These are phyloP conservation scores for Chalciporus sp. DNA, from an alignment of 1,284 basidiomycete species.

Conservation along the genomic window DNA sequence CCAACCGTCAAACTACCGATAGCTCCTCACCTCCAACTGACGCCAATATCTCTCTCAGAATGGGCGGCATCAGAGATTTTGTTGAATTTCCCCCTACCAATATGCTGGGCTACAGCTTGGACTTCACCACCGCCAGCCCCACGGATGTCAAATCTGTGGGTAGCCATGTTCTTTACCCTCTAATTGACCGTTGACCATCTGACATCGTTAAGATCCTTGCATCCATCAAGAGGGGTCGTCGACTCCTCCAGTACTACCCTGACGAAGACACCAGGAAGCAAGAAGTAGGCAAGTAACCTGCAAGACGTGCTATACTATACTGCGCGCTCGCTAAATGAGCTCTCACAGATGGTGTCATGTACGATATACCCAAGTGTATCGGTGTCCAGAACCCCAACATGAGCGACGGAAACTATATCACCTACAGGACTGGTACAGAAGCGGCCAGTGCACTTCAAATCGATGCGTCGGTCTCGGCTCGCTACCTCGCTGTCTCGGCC, in stretches of 20 bases:
- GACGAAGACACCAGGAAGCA: slow-evolving; percentile 5
- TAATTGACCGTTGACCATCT: background rate
- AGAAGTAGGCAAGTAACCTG: slow-evolving; percentile 3
- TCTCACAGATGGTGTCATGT: background rate
- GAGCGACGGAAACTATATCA: slow-evolving; percentile 5
- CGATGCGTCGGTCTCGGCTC: slow-evolving; percentile 1
- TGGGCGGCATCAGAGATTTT: background rate
- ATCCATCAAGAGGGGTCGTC: background rate
- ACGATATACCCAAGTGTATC: slow-evolving; percentile 1
- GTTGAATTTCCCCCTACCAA: slow-evolving; percentile 5
- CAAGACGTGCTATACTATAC: too few species aligned
- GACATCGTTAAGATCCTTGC: background rate
- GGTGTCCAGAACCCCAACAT: background rate
- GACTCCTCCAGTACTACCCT: background rate
- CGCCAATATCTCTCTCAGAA: too few species aligned
- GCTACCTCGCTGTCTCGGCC: slow-evolving; percentile 6
- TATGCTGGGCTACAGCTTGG: slow-evolving; percentile 9
- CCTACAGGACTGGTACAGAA: background rate
- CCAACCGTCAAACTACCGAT: too few species aligned
- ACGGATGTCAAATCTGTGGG: slow-evolving; percentile 6
- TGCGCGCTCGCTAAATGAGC: too few species aligned
- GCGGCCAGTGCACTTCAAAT: background rate
- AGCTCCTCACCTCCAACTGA: too few species aligned
- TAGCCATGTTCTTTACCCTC: background rate
- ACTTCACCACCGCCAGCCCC: slow-evolving; percentile 9